Base-by-base conservation (phyloP, 192 early-diverging fungal species). In the Linnemannia hyalina region DNA sequence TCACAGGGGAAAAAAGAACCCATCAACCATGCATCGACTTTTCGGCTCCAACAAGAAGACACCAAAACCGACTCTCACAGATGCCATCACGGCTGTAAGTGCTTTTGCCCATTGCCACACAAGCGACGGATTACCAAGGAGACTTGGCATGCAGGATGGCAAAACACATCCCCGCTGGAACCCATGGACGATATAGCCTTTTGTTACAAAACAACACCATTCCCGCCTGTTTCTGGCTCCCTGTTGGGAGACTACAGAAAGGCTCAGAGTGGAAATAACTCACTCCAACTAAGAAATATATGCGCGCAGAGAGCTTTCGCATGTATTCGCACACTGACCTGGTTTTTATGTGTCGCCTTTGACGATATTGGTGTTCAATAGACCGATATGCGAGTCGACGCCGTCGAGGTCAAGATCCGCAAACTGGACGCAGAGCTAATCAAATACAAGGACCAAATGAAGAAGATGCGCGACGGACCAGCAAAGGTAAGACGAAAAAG, bases 381-480 rank as follows among this genome's bases (percentile, higher is more conserved):
- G 93, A 98, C 97, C 22, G 98, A 99, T 80, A 82, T 85, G 32
- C 93, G 99, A 69, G 94, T 94, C 23, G 95, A 96, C 81, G 92
- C 95, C 7, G 95, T 99, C 5, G 96, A 97, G 74, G 97, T 97
- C 80, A 99, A 99, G 88, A 97, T 99, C 75, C 94, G 93, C 69
- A 97, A 97, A 86, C 92, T 98, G 23, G 99, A 99, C 77, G 97
- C 95, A 46, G 97, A 99, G 86, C 91, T 99, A 47, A 91, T 95
- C 20, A 94, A 94, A 80, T 98, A 96, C 90, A 93, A 94, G 80
- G 97, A 99, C 68, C 97, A 99, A 82, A 96, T 99, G 97, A 93
- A 91, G 77, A 97, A 94, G 75, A 96, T 99, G 97, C 91, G 95
- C 32, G 96, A 97, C 26, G 96, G 96, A 1, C 95, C 96, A 3